These are phyloP conservation scores for Albugo candida DNA, from an alignment of 352 stramenopile species.

Conservation along the genomic window DNA sequence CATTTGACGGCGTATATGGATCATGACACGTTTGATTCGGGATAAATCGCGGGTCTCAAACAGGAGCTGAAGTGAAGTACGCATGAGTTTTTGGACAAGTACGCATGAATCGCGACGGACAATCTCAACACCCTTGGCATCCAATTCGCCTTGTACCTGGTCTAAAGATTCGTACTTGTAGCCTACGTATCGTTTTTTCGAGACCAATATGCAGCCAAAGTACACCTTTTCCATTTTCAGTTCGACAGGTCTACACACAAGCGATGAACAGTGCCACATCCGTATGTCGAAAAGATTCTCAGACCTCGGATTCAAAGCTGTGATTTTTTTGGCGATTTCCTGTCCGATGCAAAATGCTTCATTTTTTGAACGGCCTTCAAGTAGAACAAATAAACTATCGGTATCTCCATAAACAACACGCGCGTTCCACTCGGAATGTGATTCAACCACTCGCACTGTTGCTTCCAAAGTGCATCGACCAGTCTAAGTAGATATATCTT, in stretches of 20 bases:
- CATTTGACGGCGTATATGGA: conserved; percentile 47
- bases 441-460: conserved; percentile 84
- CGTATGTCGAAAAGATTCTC: neutral
- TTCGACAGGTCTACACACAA: conserved; percentile 30
- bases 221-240: conserved; percentile 87
- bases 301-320: conserved; percentile 63
- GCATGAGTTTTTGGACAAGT: conserved; percentile 62
- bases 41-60: conserved; percentile 59
- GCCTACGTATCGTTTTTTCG: conserved; percentile 91
- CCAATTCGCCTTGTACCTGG: conserved; percentile 33
- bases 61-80: conserved; percentile 30
- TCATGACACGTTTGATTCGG: conserved; percentile 33
- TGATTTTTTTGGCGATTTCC: conserved; percentile 79
- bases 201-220: conserved; percentile 79
- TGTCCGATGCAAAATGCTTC: conserved; percentile 90
- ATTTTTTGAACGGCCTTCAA: conserved; percentile 82
- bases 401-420: conserved; percentile 95
- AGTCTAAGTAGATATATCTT: conserved; percentile 13
- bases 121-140: conserved; percentile 87
- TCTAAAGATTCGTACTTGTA: conserved; percentile 56
- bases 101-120: conserved; percentile 85
- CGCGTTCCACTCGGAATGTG: conserved; percentile 60
- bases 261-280: neutral
- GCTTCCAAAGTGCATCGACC: conserved; percentile 84
- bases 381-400: conserved; percentile 96